These are phyloP conservation scores for Rubus parviflorus DNA, from an alignment of 306 rosid genomes.

Conservation along the genomic window DNA sequence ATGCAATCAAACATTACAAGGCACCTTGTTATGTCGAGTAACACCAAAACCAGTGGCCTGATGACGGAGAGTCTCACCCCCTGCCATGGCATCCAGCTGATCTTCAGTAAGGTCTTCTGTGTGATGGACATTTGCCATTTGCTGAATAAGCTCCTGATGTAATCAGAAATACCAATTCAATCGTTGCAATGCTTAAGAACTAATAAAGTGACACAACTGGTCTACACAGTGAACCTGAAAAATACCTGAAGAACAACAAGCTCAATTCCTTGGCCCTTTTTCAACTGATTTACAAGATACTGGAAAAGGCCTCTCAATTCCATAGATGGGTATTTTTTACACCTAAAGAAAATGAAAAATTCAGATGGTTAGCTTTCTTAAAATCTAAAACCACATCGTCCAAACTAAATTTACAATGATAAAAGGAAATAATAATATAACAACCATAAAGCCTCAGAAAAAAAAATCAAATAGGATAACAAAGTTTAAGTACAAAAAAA, in stretches of 20 bases:
- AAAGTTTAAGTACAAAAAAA: neutral
- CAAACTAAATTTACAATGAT: neutral
- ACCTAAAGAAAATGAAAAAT: conserved; percentile 46
- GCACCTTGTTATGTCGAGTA: conserved; percentile 91
- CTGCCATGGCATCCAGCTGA: conserved; percentile 98
- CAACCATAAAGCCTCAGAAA: neutral
- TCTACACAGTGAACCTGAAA: conserved; percentile 11
- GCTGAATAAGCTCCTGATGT: conserved; percentile 92
- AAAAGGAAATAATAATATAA: neutral
- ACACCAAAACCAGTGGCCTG: conserved; percentile 95
- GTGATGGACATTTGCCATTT: conserved; percentile 99
- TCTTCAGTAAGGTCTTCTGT: conserved; percentile 96
- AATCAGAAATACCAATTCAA: conserved; percentile 26
- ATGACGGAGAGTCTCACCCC: conserved; percentile 93
- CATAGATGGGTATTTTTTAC: conserved; percentile 99
- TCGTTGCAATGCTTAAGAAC: neutral
- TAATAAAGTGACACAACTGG: conserved; percentile 9
- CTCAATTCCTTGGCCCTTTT: conserved; percentile 93
- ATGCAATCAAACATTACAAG: neutral
- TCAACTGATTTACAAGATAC: conserved; percentile 93
- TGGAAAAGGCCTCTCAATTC: conserved; percentile 97
- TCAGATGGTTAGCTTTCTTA: neutral
- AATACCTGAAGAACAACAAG: conserved; percentile 90
- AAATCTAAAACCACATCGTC: neutral
- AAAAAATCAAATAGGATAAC: neutral